Evolutionary conservation across 2,329 filamentous ascomycete species (phyloP), one percentile per base, ranked within the genome.

Genomic region (Xylariaceae sp.): DNA sequence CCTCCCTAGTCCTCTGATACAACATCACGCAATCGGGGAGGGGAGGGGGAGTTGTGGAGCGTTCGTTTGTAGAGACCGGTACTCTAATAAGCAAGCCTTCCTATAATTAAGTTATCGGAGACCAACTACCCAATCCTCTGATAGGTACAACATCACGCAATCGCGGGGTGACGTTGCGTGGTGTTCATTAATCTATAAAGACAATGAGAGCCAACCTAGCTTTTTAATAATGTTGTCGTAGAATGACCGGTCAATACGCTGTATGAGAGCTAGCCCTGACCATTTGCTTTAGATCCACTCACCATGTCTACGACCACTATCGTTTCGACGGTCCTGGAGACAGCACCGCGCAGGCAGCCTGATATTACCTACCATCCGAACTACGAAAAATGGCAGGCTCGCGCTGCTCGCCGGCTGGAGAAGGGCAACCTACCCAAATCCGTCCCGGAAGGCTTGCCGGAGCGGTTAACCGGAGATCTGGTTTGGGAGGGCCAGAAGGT

Each of bases 311-410:
- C 58, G 16, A 46, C 59, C 13, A 65, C 61, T 10, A 12, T 15
- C 1, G 32, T 15, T 7, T 61, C 59, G 13, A 57, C 63, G 9
- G 62, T 63, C 18, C 61, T 62, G n/a, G 40, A 57, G n/a, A 59
- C 56, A 8, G 54, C 54, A n/a, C 65, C 72, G 1, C 69, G 69
- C 1, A 74, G 75, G 1, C 58, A 61, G 60, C 81, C 82, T 0
- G 81, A 85, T 58, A 85, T 85, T 52, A 68, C 68, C 1, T 85
- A 85, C 63, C 70, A 74, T 1, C 81, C 82, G 0, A 71, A 83
- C 56, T 70, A 71, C 41, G 71, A 75, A 30, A 83, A 79, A 59
- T 85, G 79, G 59, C 69, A 77, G 26, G 74, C 74, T 1, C 75
- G 81, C 4, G 71, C 71, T n/a, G 67, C 76, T 47, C 69, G 71